Evolutionary conservation across 2,329 filamentous ascomycete genomes (phyloP), one percentile per base, ranked within the genome.

Genomic region (Talaromyces islandicus): DNA sequence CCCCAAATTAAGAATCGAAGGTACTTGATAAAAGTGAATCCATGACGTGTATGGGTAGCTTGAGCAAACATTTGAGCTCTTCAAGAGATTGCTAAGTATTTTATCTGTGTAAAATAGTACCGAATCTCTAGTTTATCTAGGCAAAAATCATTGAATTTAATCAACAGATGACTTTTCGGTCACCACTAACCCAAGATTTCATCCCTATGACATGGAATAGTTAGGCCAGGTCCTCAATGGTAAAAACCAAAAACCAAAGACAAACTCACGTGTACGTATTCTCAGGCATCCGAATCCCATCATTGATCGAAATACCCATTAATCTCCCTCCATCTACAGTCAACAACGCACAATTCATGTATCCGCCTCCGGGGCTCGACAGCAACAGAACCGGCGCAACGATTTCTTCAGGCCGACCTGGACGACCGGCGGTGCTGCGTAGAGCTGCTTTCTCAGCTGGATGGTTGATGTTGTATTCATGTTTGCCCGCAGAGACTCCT

Each of bases 301-400:
- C 38, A 58, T 67, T 58, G 56, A 57, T 54, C 30, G 60, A 56
- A 55, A 64, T 19, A 48, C 60, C 62, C 62, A 63, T 57, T 30
- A 61, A 25, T 12, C 62, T 30, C 4, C 68, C 68, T 3, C 68
- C 68, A 29, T 70, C 68, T 10, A 70, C 64, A 2, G 65, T 67
- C 41, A 70, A 58, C 12, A 64, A 58, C 1, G 66, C 68, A 53
- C 61, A 61, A 57, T 69, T 70, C 64, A 69, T 70, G 56, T 69
- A 69, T 4, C 60, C 67, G 38, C 67, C 68, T 10, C 62, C 67
- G 7, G 66, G 50, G 53, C 65, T 67, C 2, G 65, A 64, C 50
- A 70, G 61, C 60, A 69, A 41, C 21, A 70, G 25, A 4, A 66
- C 65, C 3, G 67, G 67, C 0, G 63, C 68, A 9, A 69, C 67